A percentile compares a stretch with the other conserved stretches of the same genome.
These are phyloP conservation scores for Heterobasidion occidentale DNA, from an alignment of 1,284 basidiomycete genomes.

Conservation along the genomic window DNA sequence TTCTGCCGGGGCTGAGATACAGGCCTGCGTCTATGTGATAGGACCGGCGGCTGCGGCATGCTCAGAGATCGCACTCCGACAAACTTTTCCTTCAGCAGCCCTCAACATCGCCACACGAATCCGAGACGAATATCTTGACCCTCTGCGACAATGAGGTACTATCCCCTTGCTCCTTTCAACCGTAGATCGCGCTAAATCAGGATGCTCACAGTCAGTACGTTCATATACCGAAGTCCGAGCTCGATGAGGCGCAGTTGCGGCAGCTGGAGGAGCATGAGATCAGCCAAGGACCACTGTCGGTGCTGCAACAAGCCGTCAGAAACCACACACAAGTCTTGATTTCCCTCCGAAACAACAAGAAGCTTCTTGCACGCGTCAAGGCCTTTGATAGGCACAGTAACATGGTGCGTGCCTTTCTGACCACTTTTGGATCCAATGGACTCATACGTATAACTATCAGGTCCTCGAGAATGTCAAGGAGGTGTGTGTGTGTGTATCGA, in stretches of 20 bases:
- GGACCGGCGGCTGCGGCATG: too few relatives aligned
- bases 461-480: slow-evolving; percentile 97
- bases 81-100: background rate
- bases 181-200: background rate
- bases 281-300: slow-evolving; percentile 94
- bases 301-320: slow-evolving; percentile 95
- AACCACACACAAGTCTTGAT: slow-evolving; percentile 98
- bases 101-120: background rate
- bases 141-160: background rate
- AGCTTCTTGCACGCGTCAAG: slow-evolving; percentile 94
- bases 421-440: background rate
- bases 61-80: background rate
- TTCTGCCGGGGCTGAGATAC: too few relatives aligned
- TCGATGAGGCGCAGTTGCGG: slow-evolving; percentile 94
- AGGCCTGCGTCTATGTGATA: too few relatives aligned
- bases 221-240: slow-evolving; percentile 93
- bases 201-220: slow-evolving; percentile 77
- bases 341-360: slow-evolving; percentile 97
- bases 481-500: slow-evolving; percentile 33
- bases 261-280: slow-evolving; percentile 97
- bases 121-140: background rate
- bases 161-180: background rate
- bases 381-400: slow-evolving; percentile 99
- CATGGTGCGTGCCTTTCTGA: slow-evolving; percentile 60
- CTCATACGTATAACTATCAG: slow-evolving; percentile 28